phyloP scores from a whole-genome alignment of 345 rosid genomes.

The Eucalyptus fibrosa region DNA sequence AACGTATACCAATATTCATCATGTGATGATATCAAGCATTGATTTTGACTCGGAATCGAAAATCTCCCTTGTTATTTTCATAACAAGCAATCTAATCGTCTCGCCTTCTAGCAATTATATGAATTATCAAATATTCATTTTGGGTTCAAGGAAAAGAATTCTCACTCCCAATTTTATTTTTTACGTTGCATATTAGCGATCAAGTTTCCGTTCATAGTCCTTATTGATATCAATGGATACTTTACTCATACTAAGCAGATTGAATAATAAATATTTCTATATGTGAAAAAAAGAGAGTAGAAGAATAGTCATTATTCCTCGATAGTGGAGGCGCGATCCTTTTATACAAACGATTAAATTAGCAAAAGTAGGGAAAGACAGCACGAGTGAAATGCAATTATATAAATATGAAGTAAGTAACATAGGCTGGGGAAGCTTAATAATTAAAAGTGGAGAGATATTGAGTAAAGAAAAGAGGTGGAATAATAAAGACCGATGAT shows the following conservation, averaged over 20 bases:
- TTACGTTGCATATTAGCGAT: not conserved
- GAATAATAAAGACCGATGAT: not conserved
- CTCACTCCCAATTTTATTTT: not conserved
- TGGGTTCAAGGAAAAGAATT: no score
- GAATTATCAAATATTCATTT: not conserved
- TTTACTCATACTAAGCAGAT: not conserved
- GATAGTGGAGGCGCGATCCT: not conserved
- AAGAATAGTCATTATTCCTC: not conserved
- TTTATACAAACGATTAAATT: not conserved
- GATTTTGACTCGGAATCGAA: not conserved
- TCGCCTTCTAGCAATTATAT: not conserved
- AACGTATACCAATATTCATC: fast-evolving
- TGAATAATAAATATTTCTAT: not conserved
- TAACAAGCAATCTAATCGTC: not conserved
- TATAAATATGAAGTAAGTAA: not conserved
- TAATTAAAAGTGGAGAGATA: not conserved
- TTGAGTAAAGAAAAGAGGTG: not conserved
- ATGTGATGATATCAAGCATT: fast-evolving
- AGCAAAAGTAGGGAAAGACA: not conserved
- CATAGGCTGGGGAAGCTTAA: not conserved
- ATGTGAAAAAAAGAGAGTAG: not conserved
- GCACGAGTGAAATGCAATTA: not conserved
- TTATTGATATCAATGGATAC: fast-evolving
- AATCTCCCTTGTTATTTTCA: not conserved
- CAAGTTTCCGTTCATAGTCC: fast-evolving